Evolutionary conservation across 192 early-diverging fungal species (phyloP).

Genomic region (Mortierella alpina): DNA sequence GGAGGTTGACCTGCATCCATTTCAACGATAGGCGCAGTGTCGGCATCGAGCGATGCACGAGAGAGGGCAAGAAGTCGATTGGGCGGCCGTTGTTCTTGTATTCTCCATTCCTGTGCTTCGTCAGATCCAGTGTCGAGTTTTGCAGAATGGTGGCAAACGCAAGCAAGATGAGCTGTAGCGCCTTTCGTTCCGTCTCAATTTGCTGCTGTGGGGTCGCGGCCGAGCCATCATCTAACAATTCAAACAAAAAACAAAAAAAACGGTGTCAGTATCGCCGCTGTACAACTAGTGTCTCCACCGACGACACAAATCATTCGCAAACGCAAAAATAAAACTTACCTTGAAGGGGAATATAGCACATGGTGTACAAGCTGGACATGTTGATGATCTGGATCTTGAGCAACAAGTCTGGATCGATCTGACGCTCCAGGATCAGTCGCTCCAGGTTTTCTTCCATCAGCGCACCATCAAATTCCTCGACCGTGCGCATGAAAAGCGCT

Average conservation of each 20-base stretch:
- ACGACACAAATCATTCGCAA: neutral
- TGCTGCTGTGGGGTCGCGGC: conserved; percentile 26
- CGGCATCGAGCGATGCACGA: conserved; percentile 49
- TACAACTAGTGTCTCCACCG: neutral
- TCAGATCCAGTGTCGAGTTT: conserved; percentile 25
- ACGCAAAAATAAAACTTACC: neutral
- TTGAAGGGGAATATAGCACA: conserved; percentile 44
- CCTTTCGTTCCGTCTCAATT: conserved; percentile 32
- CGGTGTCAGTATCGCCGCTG: neutral
- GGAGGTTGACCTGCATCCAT: conserved; percentile 48
- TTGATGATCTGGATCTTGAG: conserved; percentile 54
- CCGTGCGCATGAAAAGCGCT: conserved; percentile 45
- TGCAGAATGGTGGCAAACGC: conserved; percentile 46
- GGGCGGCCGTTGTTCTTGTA: conserved; percentile 39
- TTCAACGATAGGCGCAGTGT: conserved; percentile 36
- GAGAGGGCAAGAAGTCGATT: conserved; percentile 39
- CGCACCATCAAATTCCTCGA: conserved; percentile 27
- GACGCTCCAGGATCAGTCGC: conserved; percentile 31
- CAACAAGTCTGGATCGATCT: conserved; percentile 40
- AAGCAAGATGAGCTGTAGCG: conserved; percentile 35
- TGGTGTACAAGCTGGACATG: conserved; percentile 52
- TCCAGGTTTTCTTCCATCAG: conserved; percentile 26
- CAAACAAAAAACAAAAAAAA: neutral
- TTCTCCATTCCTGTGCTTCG: conserved; percentile 43
- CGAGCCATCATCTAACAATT: conserved; percentile 23